A percentile compares a stretch with the other conserved stretches of the same genome.
Conservation (phyloP, 345 rosid species). For the Xanthoceras sorbifolium region DNA sequence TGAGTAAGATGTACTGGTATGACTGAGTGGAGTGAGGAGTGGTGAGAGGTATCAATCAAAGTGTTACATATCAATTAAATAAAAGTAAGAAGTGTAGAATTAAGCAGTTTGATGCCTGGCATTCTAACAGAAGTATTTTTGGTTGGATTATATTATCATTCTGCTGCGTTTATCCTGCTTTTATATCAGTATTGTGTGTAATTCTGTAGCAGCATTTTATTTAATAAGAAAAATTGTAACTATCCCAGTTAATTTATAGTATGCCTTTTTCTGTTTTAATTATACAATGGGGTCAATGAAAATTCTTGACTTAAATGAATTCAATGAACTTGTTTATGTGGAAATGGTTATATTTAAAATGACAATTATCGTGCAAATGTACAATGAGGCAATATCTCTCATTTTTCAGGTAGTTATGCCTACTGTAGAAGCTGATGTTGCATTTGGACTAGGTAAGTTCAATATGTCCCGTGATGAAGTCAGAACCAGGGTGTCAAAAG, state of each 20-base stretch:
- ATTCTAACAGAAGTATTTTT: not conserved
- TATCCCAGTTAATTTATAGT: not conserved
- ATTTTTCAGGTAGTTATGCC: slow-evolving; percentile 89
- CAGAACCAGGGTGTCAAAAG: slow-evolving; percentile 60
- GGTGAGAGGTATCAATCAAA: not conserved
- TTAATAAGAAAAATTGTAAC: not conserved
- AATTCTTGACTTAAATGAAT: not conserved
- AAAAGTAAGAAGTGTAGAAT: not conserved
- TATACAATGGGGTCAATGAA: not conserved
- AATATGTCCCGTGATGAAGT: slow-evolving; percentile 57
- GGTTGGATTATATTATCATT: not conserved
- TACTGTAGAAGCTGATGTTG: slow-evolving; percentile 90
- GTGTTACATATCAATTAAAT: not conserved
- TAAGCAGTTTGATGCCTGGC: not conserved
- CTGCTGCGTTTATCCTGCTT: not conserved
- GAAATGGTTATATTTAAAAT: not conserved
- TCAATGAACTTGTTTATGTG: slow-evolving; percentile 2
- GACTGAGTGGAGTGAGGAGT: not conserved
- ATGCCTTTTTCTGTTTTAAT: not conserved
- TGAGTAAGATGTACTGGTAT: not conserved
- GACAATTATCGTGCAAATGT: slow-evolving; percentile 2
- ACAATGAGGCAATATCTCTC: slow-evolving; percentile 10
- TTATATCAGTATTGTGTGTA: not conserved
- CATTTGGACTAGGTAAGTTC: slow-evolving; percentile 89
- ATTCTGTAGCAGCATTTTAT: too few relatives aligned